Evolutionary conservation across 148 eudicot genomes (phyloP).

Genomic region (Rhododendron ferrugineum): DNA sequence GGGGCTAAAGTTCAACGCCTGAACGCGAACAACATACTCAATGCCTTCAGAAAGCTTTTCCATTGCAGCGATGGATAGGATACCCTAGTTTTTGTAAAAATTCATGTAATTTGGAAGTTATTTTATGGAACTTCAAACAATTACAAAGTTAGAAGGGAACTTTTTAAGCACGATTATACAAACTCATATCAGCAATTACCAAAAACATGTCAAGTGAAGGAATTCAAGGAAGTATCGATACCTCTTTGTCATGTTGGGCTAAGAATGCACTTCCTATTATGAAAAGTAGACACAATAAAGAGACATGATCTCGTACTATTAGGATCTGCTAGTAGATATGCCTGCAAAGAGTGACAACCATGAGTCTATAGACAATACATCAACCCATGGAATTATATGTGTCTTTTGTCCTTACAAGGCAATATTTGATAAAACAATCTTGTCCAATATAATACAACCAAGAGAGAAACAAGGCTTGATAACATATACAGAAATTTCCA

Average conservation of each 20-base stretch:
- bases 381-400: no score
- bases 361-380: neutral
- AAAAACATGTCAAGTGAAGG: no score
- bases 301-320: conserved; percentile 40
- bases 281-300: conserved; percentile 30
- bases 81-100: no score
- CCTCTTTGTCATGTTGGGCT: conserved; percentile 38
- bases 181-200: neutral
- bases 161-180: neutral
- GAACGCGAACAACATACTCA: no score
- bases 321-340: conserved; percentile 21
- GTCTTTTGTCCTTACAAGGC: neutral
- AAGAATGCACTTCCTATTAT: conserved; percentile 28
- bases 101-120: no score
- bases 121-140: neutral
- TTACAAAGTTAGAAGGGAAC: neutral
- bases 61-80: no score
- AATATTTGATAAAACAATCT: neutral
- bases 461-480: neutral
- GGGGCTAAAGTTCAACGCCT: no score
- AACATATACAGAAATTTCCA: neutral
- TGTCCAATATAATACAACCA: neutral
- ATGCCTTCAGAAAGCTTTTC: no score
- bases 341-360: conserved; percentile 27
- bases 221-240: conserved; percentile 3